phyloP scores from a whole-genome alignment of 1,284 basidiomycete genomes.

The Sanguinoderma infundibulare region DNA sequence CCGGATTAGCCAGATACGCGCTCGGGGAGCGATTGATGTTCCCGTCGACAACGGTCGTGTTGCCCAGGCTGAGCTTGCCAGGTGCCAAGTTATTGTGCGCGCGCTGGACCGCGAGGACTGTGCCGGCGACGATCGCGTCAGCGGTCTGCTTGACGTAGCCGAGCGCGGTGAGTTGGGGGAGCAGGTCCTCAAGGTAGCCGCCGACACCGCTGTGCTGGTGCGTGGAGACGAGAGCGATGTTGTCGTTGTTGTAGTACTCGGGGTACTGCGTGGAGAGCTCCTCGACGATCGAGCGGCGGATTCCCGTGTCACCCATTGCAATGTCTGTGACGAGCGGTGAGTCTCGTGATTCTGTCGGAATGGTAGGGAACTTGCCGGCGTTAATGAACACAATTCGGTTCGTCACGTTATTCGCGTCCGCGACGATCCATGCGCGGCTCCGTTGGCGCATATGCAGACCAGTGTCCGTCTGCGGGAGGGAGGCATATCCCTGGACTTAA shows the following conservation, averaged over 20 bases:
- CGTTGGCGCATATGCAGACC: slow-evolving; percentile 83
- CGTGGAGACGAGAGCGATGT: slow-evolving; percentile 80
- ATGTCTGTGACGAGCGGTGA: slow-evolving; percentile 51
- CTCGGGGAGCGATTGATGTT: slow-evolving; percentile 79
- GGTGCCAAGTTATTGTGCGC: slow-evolving; percentile 68
- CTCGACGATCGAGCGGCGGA: slow-evolving; percentile 71
- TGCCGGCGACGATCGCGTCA: slow-evolving; percentile 72
- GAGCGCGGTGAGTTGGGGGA: slow-evolving; percentile 77
- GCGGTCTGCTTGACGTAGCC: slow-evolving; percentile 76
- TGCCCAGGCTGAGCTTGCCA: slow-evolving; percentile 67
- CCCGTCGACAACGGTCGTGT: slow-evolving; percentile 67
- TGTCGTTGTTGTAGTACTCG: slow-evolving; percentile 68
- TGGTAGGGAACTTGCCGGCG: slow-evolving; percentile 49
- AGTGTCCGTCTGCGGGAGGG: slow-evolving; percentile 69
- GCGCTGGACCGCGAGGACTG: slow-evolving; percentile 67
- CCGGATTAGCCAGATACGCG: slow-evolving; percentile 76
- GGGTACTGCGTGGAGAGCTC: slow-evolving; percentile 60
- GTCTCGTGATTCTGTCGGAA: too few relatives aligned
- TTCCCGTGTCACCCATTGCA: slow-evolving; percentile 80
- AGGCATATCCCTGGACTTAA: slow-evolving; percentile 71
- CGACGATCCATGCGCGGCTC: slow-evolving; percentile 79
- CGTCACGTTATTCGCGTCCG: slow-evolving; percentile 56
- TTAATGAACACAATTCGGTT: slow-evolving; percentile 80
- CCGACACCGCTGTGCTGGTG: slow-evolving; percentile 83
- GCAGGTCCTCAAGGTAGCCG: slow-evolving; percentile 77